phyloP scores from a whole-genome alignment of 202 grass and related monocot genomes.

The Dendrocalamus latiflorus region DNA sequence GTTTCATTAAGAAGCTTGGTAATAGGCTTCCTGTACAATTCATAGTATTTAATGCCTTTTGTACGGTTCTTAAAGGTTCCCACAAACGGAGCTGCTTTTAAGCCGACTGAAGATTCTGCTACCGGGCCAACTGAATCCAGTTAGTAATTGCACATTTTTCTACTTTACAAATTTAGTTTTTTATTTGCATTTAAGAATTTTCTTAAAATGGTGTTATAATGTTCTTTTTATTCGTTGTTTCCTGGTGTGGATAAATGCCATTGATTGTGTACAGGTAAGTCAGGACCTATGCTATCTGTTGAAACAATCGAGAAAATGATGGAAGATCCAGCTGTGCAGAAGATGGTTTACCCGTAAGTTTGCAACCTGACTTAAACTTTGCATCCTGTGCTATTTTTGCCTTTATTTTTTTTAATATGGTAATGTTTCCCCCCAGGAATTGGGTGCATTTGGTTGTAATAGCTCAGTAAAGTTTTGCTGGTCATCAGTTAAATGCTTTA shows the following conservation, averaged over 20 bases:
- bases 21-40: conserved; percentile 27
- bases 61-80: conserved; percentile 45
- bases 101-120: conserved; percentile 43
- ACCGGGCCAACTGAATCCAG: conserved; percentile 52
- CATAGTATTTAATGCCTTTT: conserved; percentile 9
- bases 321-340: conserved; percentile 95
- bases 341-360: conserved; percentile 99
- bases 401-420: conserved; percentile 4
- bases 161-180: neutral
- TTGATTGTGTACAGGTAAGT: conserved; percentile 47
- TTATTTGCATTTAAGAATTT: neutral
- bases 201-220: conserved; percentile 2
- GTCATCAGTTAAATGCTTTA: neutral
- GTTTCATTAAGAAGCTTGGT: conserved; percentile 4
- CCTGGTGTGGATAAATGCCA: neutral
- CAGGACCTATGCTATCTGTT: conserved; percentile 63
- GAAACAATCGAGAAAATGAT: conserved; percentile 99
- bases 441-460: conserved; percentile 4
- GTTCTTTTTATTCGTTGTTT: neutral
- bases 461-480: conserved; percentile 4
- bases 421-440: neutral
- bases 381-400: conserved; percentile 2
- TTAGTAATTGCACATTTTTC: conserved; percentile 40
- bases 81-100: conserved; percentile 79
- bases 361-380: neutral